Evolutionary conservation across 306 rosid species (phyloP).

Genomic region (Prosopis cineraria): DNA sequence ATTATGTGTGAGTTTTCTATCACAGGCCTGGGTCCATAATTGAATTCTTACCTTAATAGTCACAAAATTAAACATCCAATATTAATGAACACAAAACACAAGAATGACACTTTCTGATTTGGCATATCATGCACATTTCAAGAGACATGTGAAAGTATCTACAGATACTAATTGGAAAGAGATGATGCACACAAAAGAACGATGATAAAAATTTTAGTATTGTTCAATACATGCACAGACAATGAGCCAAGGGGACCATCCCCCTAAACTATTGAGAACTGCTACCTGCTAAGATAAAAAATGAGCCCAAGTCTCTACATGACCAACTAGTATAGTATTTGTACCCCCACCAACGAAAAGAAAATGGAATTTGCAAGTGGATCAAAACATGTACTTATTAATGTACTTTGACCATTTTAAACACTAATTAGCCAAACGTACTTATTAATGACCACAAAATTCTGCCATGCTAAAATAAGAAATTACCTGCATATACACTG

Average conservation of each 20-base stretch:
- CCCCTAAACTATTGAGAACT: not conserved
- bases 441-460: not conserved
- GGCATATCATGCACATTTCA: not conserved
- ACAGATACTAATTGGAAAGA: not conserved
- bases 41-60: not conserved
- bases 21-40: not conserved
- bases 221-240: not conserved
- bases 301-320: not conserved
- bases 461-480: slow-evolving; percentile 24
- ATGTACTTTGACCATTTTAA: not conserved
- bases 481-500: slow-evolving; percentile 70
- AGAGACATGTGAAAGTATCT: not conserved
- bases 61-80: not conserved
- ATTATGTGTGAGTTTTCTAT: not conserved
- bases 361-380: not conserved
- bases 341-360: too few species aligned
- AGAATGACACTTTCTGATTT: not conserved
- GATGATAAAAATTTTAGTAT: not conserved
- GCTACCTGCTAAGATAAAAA: not conserved
- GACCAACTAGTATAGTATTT: not conserved
- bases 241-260: not conserved
- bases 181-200: too few species aligned
- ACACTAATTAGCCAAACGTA: not conserved
- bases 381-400: not conserved
- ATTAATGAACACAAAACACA: not conserved